phyloP scores from a whole-genome alignment of 2,329 filamentous ascomycete species.

The Microcyclospora pomicola region DNA sequence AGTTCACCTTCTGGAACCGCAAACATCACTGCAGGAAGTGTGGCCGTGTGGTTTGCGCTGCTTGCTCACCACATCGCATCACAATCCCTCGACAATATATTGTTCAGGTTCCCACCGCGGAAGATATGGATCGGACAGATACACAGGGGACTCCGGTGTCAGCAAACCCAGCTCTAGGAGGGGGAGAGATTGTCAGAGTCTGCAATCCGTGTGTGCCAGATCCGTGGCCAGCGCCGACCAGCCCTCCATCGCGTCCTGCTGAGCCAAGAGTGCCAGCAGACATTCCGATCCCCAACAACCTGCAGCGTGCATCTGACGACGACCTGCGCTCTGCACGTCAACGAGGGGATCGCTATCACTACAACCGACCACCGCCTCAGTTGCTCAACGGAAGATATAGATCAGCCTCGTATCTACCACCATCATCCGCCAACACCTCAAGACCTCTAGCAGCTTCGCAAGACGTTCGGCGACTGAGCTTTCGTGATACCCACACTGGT shows the following conservation, averaged over 20 bases:
- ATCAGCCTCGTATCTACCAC: neutral
- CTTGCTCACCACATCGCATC: slow-evolving; percentile 86
- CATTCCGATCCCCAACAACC: too few relatives aligned
- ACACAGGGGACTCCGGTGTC: slow-evolving; percentile 29
- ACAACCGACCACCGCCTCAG: slow-evolving; percentile 2
- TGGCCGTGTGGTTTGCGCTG: slow-evolving; percentile 76
- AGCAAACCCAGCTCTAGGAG: slow-evolving; percentile 41
- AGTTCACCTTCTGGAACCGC: slow-evolving; percentile 72
- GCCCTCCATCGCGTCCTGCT: neutral
- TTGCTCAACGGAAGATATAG: too few relatives aligned
- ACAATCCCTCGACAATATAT: slow-evolving; percentile 91
- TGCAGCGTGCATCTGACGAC: too few relatives aligned
- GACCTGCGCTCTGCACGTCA: neutral
- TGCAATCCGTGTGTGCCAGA: slow-evolving; percentile 63
- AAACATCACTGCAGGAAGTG: slow-evolving; percentile 97
- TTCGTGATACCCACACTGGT: too few relatives aligned
- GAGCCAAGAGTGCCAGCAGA: too few relatives aligned
- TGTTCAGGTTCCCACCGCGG: slow-evolving; percentile 51
- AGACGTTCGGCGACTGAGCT: too few relatives aligned
- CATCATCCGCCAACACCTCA: slow-evolving; percentile 2
- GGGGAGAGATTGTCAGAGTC: slow-evolving; percentile 54
- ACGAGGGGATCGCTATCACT: slow-evolving; percentile 1
- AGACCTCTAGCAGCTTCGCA: neutral
- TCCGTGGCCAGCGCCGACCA: slow-evolving; percentile 23
- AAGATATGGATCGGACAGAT: slow-evolving; percentile 1